Evolutionary conservation across 208 protist species (phyloP).

Genomic region (Crithidia fasciculata): DNA sequence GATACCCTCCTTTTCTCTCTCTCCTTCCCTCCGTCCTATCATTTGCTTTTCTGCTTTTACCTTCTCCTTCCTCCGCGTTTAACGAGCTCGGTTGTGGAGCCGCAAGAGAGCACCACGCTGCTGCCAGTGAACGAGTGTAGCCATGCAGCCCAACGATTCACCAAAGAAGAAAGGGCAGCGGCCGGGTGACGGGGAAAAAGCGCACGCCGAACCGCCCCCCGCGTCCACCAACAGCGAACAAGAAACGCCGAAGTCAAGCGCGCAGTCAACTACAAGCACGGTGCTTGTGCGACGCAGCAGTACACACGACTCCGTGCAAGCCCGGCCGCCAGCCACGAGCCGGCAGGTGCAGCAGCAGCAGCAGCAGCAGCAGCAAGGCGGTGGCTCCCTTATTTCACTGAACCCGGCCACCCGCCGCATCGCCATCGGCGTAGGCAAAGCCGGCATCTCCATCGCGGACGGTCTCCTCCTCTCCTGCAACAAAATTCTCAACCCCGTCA

Average conservation of each 20-base stretch:
- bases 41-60: too few relatives aligned
- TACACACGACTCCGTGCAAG: constrained; percentile 4
- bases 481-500: constrained; percentile 52
- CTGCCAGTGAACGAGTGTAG: too few relatives aligned
- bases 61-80: too few relatives aligned
- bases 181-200: too few relatives aligned
- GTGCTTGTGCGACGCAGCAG: constrained; percentile 3
- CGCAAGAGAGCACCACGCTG: too few relatives aligned
- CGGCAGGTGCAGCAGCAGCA: constrained; percentile 17
- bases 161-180: too few relatives aligned
- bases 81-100: too few relatives aligned
- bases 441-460: constrained; percentile 58
- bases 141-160: too few relatives aligned
- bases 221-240: too few relatives aligned
- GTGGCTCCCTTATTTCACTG: constrained; percentile 31
- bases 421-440: constrained; percentile 46
- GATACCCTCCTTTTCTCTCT: too few relatives aligned
- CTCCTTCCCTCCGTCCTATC: too few relatives aligned
- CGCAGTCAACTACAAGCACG: not conserved
- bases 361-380: constrained; percentile 11
- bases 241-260: not conserved
- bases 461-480: constrained; percentile 59
- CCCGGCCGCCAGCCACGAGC: constrained; percentile 11
- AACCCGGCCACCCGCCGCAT: constrained; percentile 44
- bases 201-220: too few relatives aligned